phyloP scores from a whole-genome alignment of 225 moss, liverwort and hornwort genomes.

The Sphagnum contortum region DNA sequence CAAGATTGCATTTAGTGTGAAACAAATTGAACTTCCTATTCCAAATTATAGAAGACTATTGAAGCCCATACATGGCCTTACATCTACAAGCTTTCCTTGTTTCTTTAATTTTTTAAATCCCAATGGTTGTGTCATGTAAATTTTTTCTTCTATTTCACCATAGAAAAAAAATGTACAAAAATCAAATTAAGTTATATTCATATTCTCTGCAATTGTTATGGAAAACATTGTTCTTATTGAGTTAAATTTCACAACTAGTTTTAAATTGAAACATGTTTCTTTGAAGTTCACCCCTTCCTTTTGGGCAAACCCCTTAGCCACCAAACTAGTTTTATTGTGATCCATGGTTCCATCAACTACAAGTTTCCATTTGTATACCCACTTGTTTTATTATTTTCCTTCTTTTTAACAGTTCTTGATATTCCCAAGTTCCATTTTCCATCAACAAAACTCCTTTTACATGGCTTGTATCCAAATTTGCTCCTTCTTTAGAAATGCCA shows the following conservation, averaged over 20 bases:
- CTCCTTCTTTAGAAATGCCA: too few relatives aligned
- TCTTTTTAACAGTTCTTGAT: not conserved
- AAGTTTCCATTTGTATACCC: slow-evolving; percentile 2
- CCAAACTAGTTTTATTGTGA: not conserved
- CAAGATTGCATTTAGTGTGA: too few relatives aligned
- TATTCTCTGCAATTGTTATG: not conserved
- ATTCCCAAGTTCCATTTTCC: not conserved
- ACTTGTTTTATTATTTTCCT: not conserved
- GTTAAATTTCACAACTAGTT: not conserved
- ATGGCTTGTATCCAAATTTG: too few relatives aligned
- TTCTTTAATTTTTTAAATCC: not conserved
- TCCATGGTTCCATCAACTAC: not conserved
- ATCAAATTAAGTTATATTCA: not conserved
- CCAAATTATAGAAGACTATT: not conserved
- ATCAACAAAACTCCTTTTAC: too few relatives aligned
- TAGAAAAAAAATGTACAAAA: not conserved
- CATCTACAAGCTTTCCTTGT: not conserved
- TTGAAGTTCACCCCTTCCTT: not conserved
- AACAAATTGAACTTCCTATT: too few relatives aligned
- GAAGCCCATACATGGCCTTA: not conserved
- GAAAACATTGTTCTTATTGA: not conserved
- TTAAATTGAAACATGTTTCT: not conserved
- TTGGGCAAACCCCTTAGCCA: not conserved
- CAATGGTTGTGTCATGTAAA: not conserved
- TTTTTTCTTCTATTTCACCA: not conserved